These are phyloP conservation scores for Candida railenensis DNA, from an alignment of 805 yeast genomes.

Conservation along the genomic window DNA sequence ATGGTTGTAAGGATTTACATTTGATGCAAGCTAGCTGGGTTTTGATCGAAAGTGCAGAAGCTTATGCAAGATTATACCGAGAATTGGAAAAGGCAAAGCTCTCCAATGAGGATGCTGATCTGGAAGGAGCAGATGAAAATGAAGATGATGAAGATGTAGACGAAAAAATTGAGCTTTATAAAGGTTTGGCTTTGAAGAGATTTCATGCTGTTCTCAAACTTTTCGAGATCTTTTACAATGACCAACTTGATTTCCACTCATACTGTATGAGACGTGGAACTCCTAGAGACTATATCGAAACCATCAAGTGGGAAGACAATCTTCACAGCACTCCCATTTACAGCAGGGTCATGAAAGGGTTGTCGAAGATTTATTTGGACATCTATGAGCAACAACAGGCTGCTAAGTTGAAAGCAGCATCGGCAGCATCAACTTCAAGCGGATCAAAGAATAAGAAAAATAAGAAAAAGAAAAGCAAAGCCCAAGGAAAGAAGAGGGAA, in stretches of 20 bases:
- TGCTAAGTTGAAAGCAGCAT: conserved; percentile 8
- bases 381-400: conserved; percentile 24
- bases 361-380: conserved; percentile 55
- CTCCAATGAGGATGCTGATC: conserved; percentile 8
- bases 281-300: conserved; percentile 74
- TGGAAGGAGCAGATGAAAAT: conserved; percentile 23
- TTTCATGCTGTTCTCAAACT: conserved; percentile 63
- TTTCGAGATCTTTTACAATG: conserved; percentile 70
- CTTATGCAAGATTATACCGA: conserved; percentile 61
- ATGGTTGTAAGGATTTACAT: conserved; percentile 84
- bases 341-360: conserved; percentile 67
- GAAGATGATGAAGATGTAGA: conserved; percentile 10
- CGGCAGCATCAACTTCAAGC: conserved; percentile 7
- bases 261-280: conserved; percentile 91
- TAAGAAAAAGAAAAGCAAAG: conserved; percentile 57
- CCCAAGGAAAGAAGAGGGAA: conserved; percentile 51
- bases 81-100: conserved; percentile 13
- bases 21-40: conserved; percentile 93
- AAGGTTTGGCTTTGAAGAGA: conserved; percentile 80
- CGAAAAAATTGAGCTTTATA: conserved; percentile 45
- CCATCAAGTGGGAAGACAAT: conserved; percentile 80
- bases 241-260: conserved; percentile 93
- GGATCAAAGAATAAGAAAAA: conserved; percentile 28
- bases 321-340: conserved; percentile 70
- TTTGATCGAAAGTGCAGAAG: conserved; percentile 78